Percentiles rank a stretch among this genome's conserved stretches.
Evolutionary conservation across 2,329 filamentous ascomycete genomes (phyloP).

Genomic region (Penicillium janthinellum): DNA sequence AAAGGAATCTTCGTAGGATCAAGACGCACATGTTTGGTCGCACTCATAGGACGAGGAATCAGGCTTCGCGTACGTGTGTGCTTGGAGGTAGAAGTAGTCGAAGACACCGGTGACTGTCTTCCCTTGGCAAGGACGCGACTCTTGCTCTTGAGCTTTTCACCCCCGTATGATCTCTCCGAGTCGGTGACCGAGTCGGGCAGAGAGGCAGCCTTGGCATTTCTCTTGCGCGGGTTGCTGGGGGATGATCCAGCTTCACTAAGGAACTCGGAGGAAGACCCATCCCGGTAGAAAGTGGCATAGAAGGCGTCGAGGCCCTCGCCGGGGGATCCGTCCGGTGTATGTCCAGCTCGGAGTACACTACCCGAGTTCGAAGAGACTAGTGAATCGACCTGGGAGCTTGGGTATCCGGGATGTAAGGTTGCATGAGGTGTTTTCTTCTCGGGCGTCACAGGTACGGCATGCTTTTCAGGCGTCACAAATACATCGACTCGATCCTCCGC

Average conservation of each 20-base stretch:
- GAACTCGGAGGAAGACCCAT: background rate
- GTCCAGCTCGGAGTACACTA: background rate
- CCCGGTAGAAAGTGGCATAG: background rate
- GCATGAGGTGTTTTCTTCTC: background rate
- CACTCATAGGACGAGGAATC: conserved; percentile 14
- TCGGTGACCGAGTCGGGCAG: conserved; percentile 31
- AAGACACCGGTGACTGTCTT: background rate
- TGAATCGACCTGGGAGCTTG: background rate
- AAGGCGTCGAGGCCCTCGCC: background rate
- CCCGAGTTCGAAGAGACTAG: background rate
- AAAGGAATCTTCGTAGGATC: conserved; percentile 2
- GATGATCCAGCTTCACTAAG: background rate
- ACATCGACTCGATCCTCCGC: background rate
- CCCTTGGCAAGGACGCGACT: background rate
- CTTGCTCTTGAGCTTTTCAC: conserved; percentile 4
- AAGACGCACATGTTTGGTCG: background rate
- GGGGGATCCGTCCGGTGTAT: background rate
- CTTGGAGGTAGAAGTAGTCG: background rate
- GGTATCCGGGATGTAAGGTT: background rate
- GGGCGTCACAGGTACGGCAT: background rate
- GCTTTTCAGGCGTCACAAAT: background rate
- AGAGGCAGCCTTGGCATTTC: conserved; percentile 32
- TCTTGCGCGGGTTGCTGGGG: conserved; percentile 26
- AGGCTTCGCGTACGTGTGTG: conserved; percentile 8
- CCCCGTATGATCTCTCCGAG: conserved; percentile 15